A percentile compares a stretch with the other conserved stretches of the same genome.
Conservation (phyloP, 75 land plant species). For the Isoetes taiwanensis region DNA sequence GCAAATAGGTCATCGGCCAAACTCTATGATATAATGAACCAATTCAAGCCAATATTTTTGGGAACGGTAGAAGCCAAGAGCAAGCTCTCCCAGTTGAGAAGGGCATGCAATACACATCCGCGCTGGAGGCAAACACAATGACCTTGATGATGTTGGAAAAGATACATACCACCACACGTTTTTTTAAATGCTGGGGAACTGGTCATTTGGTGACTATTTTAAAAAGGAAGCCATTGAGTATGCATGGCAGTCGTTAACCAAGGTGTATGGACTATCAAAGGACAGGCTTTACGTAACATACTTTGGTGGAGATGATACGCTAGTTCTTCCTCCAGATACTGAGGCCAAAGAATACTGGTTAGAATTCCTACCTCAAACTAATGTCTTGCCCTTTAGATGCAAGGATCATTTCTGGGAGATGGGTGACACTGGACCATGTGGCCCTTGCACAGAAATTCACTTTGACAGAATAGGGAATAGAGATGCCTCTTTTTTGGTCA, state of each 20-base stretch:
- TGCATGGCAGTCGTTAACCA: slow-evolving; percentile 91
- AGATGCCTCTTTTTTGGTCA: slow-evolving; percentile 72
- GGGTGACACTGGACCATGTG: slow-evolving; percentile 99
- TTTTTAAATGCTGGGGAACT: slow-evolving; percentile 97
- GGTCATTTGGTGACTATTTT: slow-evolving; percentile 97
- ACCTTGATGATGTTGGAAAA: slow-evolving; percentile 92
- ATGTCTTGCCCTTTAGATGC: slow-evolving; percentile 87
- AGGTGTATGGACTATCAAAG: slow-evolving; percentile 62
- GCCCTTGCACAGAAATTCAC: slow-evolving; percentile 94
- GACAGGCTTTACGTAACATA: slow-evolving; percentile 85
- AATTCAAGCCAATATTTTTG: slow-evolving; percentile 83
- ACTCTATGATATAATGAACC: no score
- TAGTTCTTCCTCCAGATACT: slow-evolving; percentile 57
- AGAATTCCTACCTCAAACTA: slow-evolving; percentile 38
- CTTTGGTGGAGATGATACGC: slow-evolving; percentile 86
- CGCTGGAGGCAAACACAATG: slow-evolving; percentile 97
- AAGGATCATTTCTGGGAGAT: slow-evolving; percentile 99
- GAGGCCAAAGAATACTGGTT: slow-evolving; percentile 86
- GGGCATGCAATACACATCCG: slow-evolving; percentile 95
- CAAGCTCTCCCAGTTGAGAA: slow-evolving; percentile 41
- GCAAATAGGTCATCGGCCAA: no score
- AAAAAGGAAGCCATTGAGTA: slow-evolving; percentile 76
- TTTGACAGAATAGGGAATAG: slow-evolving; percentile 82
- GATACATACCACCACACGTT: slow-evolving; percentile 96
- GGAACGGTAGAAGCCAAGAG: slow-evolving; percentile 72